Evolutionary conservation across 1,284 basidiomycete species (phyloP).

Genomic region (Boletus smithii): DNA sequence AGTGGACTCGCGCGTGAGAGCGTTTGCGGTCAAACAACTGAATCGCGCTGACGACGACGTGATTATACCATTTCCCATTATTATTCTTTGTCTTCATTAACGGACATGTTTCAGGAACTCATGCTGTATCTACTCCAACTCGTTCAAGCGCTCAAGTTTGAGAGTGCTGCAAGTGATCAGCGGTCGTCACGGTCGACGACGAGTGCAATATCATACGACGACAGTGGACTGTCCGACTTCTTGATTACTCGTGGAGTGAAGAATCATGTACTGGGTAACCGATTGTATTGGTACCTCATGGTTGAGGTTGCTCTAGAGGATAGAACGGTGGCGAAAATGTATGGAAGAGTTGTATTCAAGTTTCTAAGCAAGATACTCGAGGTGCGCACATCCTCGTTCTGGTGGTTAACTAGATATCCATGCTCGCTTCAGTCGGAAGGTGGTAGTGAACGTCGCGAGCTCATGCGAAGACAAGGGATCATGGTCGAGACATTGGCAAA

Average conservation of each 20-base stretch:
- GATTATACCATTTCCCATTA: slow-evolving; percentile 26
- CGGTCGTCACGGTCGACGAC: slow-evolving; percentile 62
- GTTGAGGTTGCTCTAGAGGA: slow-evolving; percentile 84
- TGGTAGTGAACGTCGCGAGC: slow-evolving; percentile 74
- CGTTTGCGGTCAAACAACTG: slow-evolving; percentile 91
- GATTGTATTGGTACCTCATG: slow-evolving; percentile 96
- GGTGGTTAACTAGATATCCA: slow-evolving; percentile 2
- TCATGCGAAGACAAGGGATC: slow-evolving; percentile 82
- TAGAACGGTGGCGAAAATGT: slow-evolving; percentile 85
- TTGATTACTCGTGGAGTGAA: slow-evolving; percentile 82
- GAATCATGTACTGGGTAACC: slow-evolving; percentile 85
- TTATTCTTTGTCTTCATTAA: slow-evolving; percentile 2
- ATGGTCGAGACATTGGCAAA: slow-evolving; percentile 82
- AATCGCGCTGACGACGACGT: slow-evolving; percentile 94
- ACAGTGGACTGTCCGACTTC: slow-evolving; percentile 87
- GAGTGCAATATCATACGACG: slow-evolving; percentile 74
- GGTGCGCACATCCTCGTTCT: slow-evolving; percentile 42
- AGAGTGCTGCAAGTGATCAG: slow-evolving; percentile 72
- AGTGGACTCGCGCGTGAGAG: slow-evolving; percentile 86
- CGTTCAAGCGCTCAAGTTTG: slow-evolving; percentile 96
- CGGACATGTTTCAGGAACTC: slow-evolving; percentile 64
- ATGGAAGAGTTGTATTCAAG: slow-evolving; percentile 82
- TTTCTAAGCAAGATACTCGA: slow-evolving; percentile 86
- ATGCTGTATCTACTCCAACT: slow-evolving; percentile 92
- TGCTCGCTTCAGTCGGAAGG: slow-evolving; percentile 54